Conservation (phyloP, 495 filamentous ascomycete genomes). For the Daldinia bambusicola region DNA sequence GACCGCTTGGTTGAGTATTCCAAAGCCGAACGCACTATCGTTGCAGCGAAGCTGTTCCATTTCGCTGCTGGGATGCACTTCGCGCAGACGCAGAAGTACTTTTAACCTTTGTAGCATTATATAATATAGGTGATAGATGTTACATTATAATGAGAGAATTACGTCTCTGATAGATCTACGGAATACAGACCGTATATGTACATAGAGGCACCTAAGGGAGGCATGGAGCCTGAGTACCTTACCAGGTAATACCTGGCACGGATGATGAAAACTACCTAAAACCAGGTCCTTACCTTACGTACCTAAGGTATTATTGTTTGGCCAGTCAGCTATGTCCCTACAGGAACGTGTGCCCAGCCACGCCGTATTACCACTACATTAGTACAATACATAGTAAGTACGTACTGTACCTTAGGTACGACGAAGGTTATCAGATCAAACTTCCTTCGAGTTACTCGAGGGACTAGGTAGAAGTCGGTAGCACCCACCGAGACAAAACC, state of each 20-base stretch:
- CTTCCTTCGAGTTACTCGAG: too few species aligned
- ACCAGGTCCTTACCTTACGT: too few species aligned
- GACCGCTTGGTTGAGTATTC: slow-evolving; percentile 58
- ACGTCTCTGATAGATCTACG: too few species aligned
- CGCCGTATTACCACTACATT: background rate
- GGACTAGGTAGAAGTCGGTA: too few species aligned
- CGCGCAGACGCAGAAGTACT: slow-evolving; percentile 52
- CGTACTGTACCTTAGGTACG: too few species aligned
- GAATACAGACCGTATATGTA: background rate
- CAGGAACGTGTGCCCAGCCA: slow-evolving; percentile 1
- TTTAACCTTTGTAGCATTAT: slow-evolving; percentile 4
- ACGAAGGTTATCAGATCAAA: too few species aligned
- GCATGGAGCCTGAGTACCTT: background rate
- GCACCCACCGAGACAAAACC: too few species aligned
- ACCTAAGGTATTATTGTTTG: background rate
- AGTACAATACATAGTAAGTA: too few species aligned
- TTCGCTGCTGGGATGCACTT: slow-evolving; percentile 58
- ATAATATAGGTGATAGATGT: background rate
- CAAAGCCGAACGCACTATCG: slow-evolving; percentile 49
- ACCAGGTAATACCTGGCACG: too few species aligned
- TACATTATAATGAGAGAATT: background rate
- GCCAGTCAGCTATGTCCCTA: slow-evolving; percentile 5
- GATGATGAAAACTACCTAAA: too few species aligned
- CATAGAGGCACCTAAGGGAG: too few species aligned
- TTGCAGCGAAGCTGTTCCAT: slow-evolving; percentile 58